Base-by-base conservation (phyloP, 2,329 filamentous ascomycete genomes). In the Macroventuria anomochaeta region DNA sequence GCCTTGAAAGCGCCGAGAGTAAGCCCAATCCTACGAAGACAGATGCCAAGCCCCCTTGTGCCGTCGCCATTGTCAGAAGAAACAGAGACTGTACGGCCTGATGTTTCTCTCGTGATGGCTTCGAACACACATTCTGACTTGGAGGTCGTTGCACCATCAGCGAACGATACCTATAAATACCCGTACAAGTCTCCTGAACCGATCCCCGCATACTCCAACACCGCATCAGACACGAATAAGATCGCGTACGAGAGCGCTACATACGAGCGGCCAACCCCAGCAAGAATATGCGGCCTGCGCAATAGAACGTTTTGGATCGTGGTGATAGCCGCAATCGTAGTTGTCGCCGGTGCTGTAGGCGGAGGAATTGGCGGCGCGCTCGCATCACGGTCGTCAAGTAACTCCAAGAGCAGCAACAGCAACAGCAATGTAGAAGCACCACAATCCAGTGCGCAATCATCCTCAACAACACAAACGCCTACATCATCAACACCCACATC, bases 341-440 rank as follows among this genome's bases (percentile, higher is more conserved):
- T 60, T 3, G 48, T 58, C 15, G 43, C 37, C 12, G 55, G 44
- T 20, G 58, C 51, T 17, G 52, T 60, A n/a, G 58, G 54, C 10
- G 58, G 58, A 7, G 58, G 58, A 18, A 46, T 60, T 1, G 55
- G 58, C 18, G 58, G 54, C 32, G 55, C 55, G 18, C 55, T 60
- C 10, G 47, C 57, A 17, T 46, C 53, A 3, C 40, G 32, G 31
- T 42, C 36, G 15, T 54, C 47, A 47, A 55, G 39, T 32, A 37
- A 46, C 10, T 25, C 20, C 33, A 37, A 38, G 38, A 28, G 33
- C 31, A 32, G 26, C 36, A 41, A 28, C 41, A 41, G 21, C 18
- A 40, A 11, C 32, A 36, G 26, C 23, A 39, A 28, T 12, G 29
- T 42, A 47, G 44, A 13, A 20, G 8, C 42, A 17, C 20, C 42